Percentiles rank a stretch among this genome's conserved stretches.
Evolutionary conservation across 106 monocot species (phyloP).

Genomic region (Ottelia alismoides): DNA sequence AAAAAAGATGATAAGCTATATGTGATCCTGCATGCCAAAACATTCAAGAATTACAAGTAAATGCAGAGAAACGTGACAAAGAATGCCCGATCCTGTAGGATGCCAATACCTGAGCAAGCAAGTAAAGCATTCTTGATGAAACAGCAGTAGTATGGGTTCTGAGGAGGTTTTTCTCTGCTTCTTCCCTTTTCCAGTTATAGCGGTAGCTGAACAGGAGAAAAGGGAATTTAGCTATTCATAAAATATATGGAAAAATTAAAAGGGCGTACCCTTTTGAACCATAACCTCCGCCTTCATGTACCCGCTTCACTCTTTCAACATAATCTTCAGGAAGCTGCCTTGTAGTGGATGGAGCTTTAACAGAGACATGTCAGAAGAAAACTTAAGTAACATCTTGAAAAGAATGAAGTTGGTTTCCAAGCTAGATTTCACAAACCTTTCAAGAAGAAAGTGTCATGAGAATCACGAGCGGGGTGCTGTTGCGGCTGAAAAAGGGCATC

Average conservation of each 20-base stretch:
- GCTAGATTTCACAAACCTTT: constrained; percentile 23
- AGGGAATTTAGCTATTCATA: no score
- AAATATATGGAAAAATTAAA: neutral
- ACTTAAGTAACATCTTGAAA: no score
- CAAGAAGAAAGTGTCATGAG: constrained; percentile 89
- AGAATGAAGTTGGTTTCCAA: neutral
- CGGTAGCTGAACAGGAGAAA: constrained; percentile 35
- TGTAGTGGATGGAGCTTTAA: constrained; percentile 70
- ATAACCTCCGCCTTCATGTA: constrained; percentile 77
- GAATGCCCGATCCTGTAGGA: no score
- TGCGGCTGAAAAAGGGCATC: no score
- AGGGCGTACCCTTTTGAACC: constrained; percentile 68
- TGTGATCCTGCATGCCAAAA: no score
- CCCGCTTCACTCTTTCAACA: no score
- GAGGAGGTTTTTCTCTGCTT: no score
- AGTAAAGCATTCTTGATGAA: constrained; percentile 82
- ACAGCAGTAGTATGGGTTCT: no score
- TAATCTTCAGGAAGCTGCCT: constrained; percentile 61
- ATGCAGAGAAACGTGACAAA: neutral
- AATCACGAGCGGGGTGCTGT: no score
- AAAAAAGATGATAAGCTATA: neutral
- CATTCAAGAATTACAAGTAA: neutral
- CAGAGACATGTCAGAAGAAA: no score
- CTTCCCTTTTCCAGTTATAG: constrained; percentile 87
- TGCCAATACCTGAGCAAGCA: constrained; percentile 34